Percentiles rank a stretch among this genome's conserved stretches.
These are phyloP conservation scores for Fusarium brevicatenulatum DNA, from an alignment of 2,329 filamentous ascomycete genomes.

Conservation along the genomic window DNA sequence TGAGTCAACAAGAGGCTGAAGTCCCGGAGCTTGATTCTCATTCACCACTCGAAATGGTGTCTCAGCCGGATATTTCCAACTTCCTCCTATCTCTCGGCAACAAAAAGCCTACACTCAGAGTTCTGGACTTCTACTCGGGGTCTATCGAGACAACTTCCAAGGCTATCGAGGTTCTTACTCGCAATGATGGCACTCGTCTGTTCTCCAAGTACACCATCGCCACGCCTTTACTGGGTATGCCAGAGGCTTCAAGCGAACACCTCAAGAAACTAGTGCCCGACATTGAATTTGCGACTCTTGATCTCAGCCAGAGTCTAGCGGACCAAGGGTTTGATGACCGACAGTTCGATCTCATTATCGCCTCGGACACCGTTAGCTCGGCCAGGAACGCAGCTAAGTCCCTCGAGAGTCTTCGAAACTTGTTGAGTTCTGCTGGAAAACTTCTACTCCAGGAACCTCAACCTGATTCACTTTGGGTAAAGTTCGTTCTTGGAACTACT, in stretches of 20 bases:
- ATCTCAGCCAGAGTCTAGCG: background rate
- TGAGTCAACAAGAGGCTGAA: background rate
- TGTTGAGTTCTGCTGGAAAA: background rate
- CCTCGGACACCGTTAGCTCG: background rate
- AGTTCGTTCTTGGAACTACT: background rate
- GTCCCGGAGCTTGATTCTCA: background rate
- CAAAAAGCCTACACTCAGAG: background rate
- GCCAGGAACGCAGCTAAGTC: background rate
- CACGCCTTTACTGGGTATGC: background rate
- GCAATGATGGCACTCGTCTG: background rate
- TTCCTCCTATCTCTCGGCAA: background rate
- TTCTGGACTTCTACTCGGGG: background rate
- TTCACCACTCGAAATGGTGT: background rate
- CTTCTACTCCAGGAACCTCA: background rate
- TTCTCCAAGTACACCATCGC: background rate
- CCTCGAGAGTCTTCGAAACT: background rate
- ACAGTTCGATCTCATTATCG: background rate
- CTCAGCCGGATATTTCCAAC: background rate
- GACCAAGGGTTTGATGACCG: background rate
- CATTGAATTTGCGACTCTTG: background rate
- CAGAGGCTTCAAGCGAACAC: background rate
- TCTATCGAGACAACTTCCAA: background rate
- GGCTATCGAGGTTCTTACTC: background rate
- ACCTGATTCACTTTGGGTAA: background rate
- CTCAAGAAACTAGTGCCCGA: background rate